These are phyloP conservation scores for Pseudofabraea citricarpa DNA, from an alignment of 2,329 filamentous ascomycete species.

Conservation along the genomic window DNA sequence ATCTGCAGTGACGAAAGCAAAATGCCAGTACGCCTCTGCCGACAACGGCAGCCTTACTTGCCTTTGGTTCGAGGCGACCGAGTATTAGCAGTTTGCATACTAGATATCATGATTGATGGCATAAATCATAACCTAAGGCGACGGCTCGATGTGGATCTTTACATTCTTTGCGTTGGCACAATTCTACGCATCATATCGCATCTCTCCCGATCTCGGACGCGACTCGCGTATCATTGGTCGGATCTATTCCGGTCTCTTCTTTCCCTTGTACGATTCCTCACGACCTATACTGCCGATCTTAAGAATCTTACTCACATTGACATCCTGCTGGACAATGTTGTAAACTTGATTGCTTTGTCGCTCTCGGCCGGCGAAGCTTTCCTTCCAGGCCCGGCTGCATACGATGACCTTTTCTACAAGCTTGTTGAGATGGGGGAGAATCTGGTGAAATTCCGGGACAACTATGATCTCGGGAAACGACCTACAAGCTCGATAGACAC, in stretches of 20 bases:
- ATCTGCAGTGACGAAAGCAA: slow-evolving; percentile 78
- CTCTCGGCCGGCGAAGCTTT: slow-evolving; percentile 87
- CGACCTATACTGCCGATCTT: slow-evolving; percentile 78
- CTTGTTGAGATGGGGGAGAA: slow-evolving; percentile 87
- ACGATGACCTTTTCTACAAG: slow-evolving; percentile 98
- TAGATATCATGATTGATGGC: slow-evolving; percentile 86
- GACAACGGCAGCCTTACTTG: slow-evolving; percentile 82
- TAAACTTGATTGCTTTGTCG: slow-evolving; percentile 78
- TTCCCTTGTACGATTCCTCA: slow-evolving; percentile 83
- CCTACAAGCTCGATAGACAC: slow-evolving; percentile 74
- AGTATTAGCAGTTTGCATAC: slow-evolving; percentile 66
- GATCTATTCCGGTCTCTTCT: slow-evolving; percentile 89
- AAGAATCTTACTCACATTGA: slow-evolving; percentile 64
- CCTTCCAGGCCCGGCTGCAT: slow-evolving; percentile 78
- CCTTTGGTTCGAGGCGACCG: slow-evolving; percentile 70
- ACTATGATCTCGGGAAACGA: slow-evolving; percentile 57
- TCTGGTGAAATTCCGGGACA: slow-evolving; percentile 75
- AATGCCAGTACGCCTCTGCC: slow-evolving; percentile 72
- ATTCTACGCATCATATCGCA: slow-evolving; percentile 79
- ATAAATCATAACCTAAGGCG: slow-evolving; percentile 91
- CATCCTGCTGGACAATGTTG: slow-evolving; percentile 68
- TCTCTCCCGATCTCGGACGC: slow-evolving; percentile 74
- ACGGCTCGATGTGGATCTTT: slow-evolving; percentile 78
- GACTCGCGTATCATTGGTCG: slow-evolving; percentile 88
- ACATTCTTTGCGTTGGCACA: slow-evolving; percentile 76